Evolutionary conservation across 441 rosid species (phyloP), one percentile per base, ranked within the genome.

Genomic region (Flueggea neowawraea): DNA sequence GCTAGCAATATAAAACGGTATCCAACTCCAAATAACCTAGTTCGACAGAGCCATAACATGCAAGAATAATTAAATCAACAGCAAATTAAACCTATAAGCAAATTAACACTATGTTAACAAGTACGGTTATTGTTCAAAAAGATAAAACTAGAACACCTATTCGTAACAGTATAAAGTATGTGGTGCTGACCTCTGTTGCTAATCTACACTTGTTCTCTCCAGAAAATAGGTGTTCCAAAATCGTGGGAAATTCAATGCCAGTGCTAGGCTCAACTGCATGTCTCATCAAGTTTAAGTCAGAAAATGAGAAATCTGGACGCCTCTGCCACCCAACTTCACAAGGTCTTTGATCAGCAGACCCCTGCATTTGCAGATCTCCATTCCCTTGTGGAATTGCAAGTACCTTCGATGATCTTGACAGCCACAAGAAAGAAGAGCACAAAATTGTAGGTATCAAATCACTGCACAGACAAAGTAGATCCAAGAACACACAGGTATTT

Each of bases 181-280:
- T 55, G 43, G 48, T 56, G 41, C 41, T 75, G 75, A 93, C 96
- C 97, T 88, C 93, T 50, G 90, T 74, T 65, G 82, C 55, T 62
- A 81, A 71, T 44, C 74, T 68, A 17, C 80, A 71, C 62, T 78
- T 72, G 52, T 69, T 70, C 64, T 67, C 73, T 65, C 65, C 75
- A 54, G 73, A 66, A 41, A 62, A 64, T 4, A 70, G 28, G 61
- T 80, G 71, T 55, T 85, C 82, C 80, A 94, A 69, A 28, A 69
- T 62, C 49, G 75, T 16, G 7, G 98, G 97, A 74, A 94, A 90
- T 77, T 90, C 93, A 4, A 94, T 84, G 52, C 98, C 95, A 10
- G 96, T 94, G 65, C 73, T 78, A 43, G 96, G 88, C 77, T 94
- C 98, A 44, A 85, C 79, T 4, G 86, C 80, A 70, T 75, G 77